phyloP scores from a whole-genome alignment of 345 rosid genomes.

The Euphorbia lathyris region DNA sequence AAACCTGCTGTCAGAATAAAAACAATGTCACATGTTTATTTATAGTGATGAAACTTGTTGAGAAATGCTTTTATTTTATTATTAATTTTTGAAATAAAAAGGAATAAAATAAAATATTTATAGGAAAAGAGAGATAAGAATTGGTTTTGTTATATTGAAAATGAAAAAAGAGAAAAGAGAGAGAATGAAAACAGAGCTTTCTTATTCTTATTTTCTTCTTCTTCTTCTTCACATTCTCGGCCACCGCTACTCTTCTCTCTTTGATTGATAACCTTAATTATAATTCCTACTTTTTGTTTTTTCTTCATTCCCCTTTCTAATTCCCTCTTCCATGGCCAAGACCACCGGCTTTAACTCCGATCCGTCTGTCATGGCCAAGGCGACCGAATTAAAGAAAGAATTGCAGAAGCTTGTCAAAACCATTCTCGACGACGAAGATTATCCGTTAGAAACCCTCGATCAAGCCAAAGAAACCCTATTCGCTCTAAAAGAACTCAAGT shows the following conservation, averaged over 20 bases:
- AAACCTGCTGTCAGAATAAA: background rate
- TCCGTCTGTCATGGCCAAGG: constrained; percentile 55
- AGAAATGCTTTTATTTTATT: background rate
- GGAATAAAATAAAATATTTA: background rate
- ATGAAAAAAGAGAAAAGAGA: background rate
- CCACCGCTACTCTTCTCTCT: background rate
- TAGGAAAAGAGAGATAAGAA: background rate
- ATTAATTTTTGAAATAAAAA: no score
- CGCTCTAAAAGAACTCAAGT: constrained; percentile 50
- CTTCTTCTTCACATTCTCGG: constrained; percentile 9
- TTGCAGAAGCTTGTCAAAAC: constrained; percentile 56
- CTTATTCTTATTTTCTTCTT: constrained; percentile 1
- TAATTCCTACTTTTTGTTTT: no score
- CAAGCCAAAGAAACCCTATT: constrained; percentile 59
- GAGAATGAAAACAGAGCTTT: constrained; percentile 21
- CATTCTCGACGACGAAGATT: constrained; percentile 71
- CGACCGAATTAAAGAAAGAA: constrained; percentile 66
- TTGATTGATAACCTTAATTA: no score
- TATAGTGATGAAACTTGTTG: background rate
- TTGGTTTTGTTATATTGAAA: background rate
- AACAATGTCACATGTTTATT: background rate
- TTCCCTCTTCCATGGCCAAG: constrained; percentile 25
- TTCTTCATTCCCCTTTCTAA: background rate
- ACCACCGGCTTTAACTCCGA: constrained; percentile 46
- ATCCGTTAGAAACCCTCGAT: constrained; percentile 48